These are phyloP conservation scores for Cladosporium halotolerans DNA, from an alignment of 2,329 filamentous ascomycete species.

Conservation along the genomic window DNA sequence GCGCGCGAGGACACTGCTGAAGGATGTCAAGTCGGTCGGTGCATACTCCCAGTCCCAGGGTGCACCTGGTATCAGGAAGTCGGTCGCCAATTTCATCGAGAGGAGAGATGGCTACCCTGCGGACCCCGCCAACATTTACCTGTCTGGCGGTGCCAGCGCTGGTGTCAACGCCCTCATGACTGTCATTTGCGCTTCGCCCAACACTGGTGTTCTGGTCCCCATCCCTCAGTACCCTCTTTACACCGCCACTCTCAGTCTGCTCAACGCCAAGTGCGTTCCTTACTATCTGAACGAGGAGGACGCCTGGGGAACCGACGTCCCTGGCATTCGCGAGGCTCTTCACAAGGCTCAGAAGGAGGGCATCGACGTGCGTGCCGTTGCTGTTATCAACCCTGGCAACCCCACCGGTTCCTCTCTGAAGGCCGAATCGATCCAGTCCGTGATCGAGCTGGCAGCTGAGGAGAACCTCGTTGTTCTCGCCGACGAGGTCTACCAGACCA, in stretches of 20 bases:
- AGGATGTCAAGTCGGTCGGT: conserved; percentile 81
- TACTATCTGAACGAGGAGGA: conserved; percentile 87
- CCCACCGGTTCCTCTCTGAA: conserved; percentile 85
- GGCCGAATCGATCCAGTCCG: conserved; percentile 69
- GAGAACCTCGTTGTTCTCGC: conserved; percentile 85
- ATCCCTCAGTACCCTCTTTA: conserved; percentile 98
- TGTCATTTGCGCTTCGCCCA: conserved; percentile 71
- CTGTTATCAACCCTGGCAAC: conserved; percentile 98
- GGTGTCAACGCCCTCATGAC: conserved; percentile 92
- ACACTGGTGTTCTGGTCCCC: conserved; percentile 81
- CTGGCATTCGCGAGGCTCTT: conserved; percentile 67
- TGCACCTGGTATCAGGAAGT: conserved; percentile 77
- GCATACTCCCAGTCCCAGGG: conserved; percentile 95
- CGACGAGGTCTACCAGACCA: conserved; percentile 98
- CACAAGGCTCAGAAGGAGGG: conserved; percentile 69
- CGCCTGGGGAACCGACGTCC: conserved; percentile 81
- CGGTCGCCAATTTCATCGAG: conserved; percentile 88
- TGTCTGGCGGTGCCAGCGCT: conserved; percentile 84
- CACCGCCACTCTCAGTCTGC: conserved; percentile 80
- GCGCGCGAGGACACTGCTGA: conserved; percentile 72
- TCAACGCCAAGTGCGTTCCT: conserved; percentile 81
- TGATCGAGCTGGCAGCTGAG: conserved; percentile 80
- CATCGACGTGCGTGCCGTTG: conserved; percentile 83
- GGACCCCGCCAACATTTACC: conserved; percentile 74
- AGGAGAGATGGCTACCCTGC: conserved; percentile 80